A percentile compares a stretch with the other conserved stretches of the same genome.
Conservation (phyloP, 2,329 filamentous ascomycete species). For the Penicillium sp. region DNA sequence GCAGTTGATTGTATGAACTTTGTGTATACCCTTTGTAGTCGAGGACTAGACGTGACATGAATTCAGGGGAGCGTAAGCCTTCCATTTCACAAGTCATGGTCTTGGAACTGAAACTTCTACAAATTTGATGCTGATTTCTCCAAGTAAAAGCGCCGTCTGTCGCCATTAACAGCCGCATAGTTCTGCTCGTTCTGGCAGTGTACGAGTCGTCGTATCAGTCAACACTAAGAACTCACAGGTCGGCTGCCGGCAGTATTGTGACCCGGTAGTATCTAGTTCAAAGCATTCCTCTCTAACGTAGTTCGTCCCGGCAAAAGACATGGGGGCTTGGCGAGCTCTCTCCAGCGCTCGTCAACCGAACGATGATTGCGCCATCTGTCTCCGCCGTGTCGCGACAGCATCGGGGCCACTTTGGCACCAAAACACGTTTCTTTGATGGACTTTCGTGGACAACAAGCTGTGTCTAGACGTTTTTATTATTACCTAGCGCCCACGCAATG, state of each 20-base stretch:
- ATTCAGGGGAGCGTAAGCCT: not conserved
- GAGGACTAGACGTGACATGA: not conserved
- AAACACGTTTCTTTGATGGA: not conserved
- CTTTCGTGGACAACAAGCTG: not conserved
- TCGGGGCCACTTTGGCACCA: not conserved
- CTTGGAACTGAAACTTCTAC: too few species aligned
- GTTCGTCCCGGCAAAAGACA: not conserved
- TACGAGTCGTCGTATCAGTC: not conserved
- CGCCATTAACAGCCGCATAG: not conserved
- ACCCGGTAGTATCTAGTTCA: not conserved
- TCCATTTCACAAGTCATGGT: too few species aligned
- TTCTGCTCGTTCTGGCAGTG: not conserved
- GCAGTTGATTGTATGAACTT: not conserved
- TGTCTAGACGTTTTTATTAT: not conserved
- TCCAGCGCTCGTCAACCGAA: slow-evolving; percentile 16
- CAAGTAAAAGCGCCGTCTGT: not conserved
- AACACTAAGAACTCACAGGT: not conserved
- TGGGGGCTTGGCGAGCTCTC: not conserved
- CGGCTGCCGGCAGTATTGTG: not conserved
- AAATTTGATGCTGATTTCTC: too few species aligned
- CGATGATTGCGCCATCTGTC: slow-evolving; percentile 31
- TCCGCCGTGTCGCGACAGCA: slow-evolving; percentile 22
- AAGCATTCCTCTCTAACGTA: too few species aligned
- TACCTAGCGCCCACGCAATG: slow-evolving; percentile 12
- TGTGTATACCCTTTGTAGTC: not conserved